phyloP scores from a whole-genome alignment of 1,284 basidiomycete species.

The Chondrostereum purpureum region DNA sequence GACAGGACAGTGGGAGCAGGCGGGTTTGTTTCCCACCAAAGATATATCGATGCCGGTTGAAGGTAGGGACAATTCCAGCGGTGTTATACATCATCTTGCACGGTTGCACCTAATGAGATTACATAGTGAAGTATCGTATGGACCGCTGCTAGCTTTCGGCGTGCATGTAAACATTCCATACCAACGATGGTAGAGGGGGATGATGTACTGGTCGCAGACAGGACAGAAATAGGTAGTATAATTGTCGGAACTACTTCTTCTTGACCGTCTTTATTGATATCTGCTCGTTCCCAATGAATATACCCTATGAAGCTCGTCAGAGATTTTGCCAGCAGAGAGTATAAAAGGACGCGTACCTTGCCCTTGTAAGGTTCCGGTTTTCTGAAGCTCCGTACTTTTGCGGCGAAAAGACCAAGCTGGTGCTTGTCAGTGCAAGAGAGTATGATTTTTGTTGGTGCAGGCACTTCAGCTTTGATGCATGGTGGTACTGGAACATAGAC shows the following conservation, averaged over 20 bases:
- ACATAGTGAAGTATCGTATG: too few relatives aligned
- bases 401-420: conserved; percentile 81
- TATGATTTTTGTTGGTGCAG: conserved; percentile 63
- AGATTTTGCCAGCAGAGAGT: not conserved
- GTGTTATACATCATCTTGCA: too few relatives aligned
- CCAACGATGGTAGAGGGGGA: too few relatives aligned
- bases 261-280: conserved; percentile 16
- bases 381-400: conserved; percentile 77
- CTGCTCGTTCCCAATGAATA: conserved; percentile 14
- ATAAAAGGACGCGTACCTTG: conserved; percentile 50
- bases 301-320: conserved; percentile 7
- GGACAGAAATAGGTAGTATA: too few relatives aligned
- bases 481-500: conserved; percentile 79
- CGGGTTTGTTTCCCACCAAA: too few relatives aligned
- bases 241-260: conserved; percentile 16
- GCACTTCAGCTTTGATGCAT: conserved; percentile 72
- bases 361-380: conserved; percentile 97
- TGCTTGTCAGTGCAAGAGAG: conserved; percentile 71
- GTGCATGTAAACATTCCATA: too few relatives aligned
- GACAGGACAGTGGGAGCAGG: too few relatives aligned
- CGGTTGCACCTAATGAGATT: too few relatives aligned
- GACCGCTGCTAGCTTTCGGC: too few relatives aligned
- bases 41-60: too few relatives aligned
- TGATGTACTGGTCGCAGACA: too few relatives aligned
- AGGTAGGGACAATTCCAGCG: too few relatives aligned